Base-by-base conservation (phyloP, 2,329 filamentous ascomycete species). In the Stemphylium lycopersici region DNA sequence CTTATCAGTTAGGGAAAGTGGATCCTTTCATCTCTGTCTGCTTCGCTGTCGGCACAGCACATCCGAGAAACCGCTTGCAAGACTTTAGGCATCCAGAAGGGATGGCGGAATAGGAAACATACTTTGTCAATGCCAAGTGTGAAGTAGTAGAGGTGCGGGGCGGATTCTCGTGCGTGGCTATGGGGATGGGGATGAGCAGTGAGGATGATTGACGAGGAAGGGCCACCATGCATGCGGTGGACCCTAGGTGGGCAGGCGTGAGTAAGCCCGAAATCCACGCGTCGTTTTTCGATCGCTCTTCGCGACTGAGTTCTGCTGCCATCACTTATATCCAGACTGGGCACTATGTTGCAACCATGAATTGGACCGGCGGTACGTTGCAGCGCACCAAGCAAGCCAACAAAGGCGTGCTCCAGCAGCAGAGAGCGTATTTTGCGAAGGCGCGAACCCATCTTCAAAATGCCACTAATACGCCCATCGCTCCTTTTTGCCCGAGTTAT, bases 361-460 rank as follows among this genome's bases (percentile, higher is more conserved):
- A 81, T 50, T 82, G 80, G 80, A 81, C 78, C 0, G 80, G 80
- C 24, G 80, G 80, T 4, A 74, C 72, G 24, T 61, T 78, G 29
- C 76, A 75, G 55, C 71, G 75, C 44, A 72, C 67, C 24, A 75
- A 69, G 46, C 73, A 71, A 42, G 71, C 70, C 26, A 69, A 70
- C 52, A 74, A 73, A 49, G 66, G 72, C 13, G 61, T 70, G 13
- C 29, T 72, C 3, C 72, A 77, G 52, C 75, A 72, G 55, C 79
- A 82, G 60, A 80, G 75, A 61, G 75, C 77, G 15, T 75, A 80
- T 59, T 82, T 81, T 54, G 79, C 78, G 4, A 76, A 70, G 57
- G 71, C 67, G 15, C 74, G 77, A 24, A 66, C 66, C 6, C 63
- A 67, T 34, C 59, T 70, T n/a, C 69, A 70, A 42, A 66, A 69